phyloP scores from a whole-genome alignment of 345 rosid species.

The Rubroshorea leprosula region DNA sequence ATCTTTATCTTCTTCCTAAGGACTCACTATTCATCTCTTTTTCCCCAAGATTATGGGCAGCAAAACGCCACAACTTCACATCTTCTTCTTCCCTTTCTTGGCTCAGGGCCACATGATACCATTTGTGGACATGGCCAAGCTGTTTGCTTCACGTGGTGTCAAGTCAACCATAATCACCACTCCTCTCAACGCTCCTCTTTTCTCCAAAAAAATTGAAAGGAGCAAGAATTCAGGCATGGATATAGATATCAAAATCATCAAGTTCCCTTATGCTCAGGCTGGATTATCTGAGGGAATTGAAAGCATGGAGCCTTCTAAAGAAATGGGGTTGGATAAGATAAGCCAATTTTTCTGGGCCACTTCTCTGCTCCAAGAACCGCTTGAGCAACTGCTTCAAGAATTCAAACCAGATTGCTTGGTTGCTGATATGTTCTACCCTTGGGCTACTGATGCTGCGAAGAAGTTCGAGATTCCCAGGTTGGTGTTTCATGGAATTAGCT shows the following conservation, averaged over 20 bases:
- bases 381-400: conserved; percentile 35
- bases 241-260: conserved; percentile 15
- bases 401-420: conserved; percentile 43
- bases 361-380: conserved; percentile 31
- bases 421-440: conserved; percentile 53
- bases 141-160: conserved; percentile 36
- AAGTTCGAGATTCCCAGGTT: conserved; percentile 50
- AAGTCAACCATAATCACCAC: conserved; percentile 48
- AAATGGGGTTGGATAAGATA: background rate
- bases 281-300: conserved; percentile 44
- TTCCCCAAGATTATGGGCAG: background rate
- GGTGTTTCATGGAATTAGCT: conserved; percentile 44
- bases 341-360: conserved; percentile 27
- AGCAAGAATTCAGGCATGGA: conserved; percentile 14
- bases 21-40: no score
- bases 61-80: conserved; percentile 3
- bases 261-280: conserved; percentile 28
- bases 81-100: conserved; percentile 15
- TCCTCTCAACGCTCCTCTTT: conserved; percentile 33
- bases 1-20: no score
- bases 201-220: conserved; percentile 26
- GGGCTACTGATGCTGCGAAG: conserved; percentile 46
- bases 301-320: conserved; percentile 23
- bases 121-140: conserved; percentile 46
- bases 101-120: conserved; percentile 38